These are phyloP conservation scores for Malus hybrid DNA, from an alignment of 331 rosid species.

Conservation along the genomic window DNA sequence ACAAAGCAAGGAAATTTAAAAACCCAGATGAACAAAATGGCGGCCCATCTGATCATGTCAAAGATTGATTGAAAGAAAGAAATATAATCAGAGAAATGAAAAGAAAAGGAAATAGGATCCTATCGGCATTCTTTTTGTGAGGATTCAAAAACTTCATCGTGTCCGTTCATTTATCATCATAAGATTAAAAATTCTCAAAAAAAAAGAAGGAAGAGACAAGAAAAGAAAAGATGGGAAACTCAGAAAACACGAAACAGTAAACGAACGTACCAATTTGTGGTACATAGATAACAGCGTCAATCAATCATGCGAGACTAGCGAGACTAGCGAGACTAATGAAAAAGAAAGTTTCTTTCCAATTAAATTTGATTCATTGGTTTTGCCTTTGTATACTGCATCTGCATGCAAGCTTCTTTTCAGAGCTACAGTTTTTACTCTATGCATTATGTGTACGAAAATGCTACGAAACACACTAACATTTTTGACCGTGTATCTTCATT, in stretches of 20 bases:
- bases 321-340: not conserved
- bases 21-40: conserved; percentile 52
- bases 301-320: conserved; percentile 40
- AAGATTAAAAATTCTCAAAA: too few species aligned
- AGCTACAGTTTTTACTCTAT: not conserved
- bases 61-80: conserved; percentile 14
- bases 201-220: fast-evolving
- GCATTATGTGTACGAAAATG: not conserved
- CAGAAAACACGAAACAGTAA: conserved; percentile 16
- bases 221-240: conserved; percentile 6
- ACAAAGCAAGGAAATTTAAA: conserved; percentile 2
- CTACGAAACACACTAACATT: too few species aligned
- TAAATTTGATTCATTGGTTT: conserved; percentile 18
- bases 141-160: fast-evolving
- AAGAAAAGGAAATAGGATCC: not conserved
- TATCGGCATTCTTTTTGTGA: too few species aligned
- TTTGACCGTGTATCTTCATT: too few species aligned
- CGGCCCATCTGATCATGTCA: conserved; percentile 93
- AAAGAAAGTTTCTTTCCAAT: not conserved
- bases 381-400: conserved; percentile 23
- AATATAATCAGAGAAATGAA: not conserved
- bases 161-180: too few species aligned
- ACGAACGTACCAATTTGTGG: not conserved
- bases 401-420: conserved; percentile 38
- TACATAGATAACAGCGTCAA: conserved; percentile 28